Evolutionary conservation across 1,139 yeast species (phyloP).

Genomic region (Yamadazyma atlantica): DNA sequence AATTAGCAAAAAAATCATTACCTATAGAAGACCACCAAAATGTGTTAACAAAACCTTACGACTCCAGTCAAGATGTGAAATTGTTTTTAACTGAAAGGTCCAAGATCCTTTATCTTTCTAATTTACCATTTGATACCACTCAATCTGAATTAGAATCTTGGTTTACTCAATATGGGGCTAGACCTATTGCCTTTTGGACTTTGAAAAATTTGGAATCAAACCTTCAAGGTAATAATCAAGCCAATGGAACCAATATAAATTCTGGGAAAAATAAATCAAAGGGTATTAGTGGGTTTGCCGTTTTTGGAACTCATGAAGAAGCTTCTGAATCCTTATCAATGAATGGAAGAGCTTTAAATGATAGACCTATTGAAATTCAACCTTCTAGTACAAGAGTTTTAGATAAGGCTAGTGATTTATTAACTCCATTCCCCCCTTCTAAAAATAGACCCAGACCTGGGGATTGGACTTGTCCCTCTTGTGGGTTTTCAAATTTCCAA

Average conservation of each 20-base stretch:
- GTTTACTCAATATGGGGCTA: conserved; percentile 84
- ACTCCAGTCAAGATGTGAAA: conserved; percentile 66
- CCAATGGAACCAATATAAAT: conserved; percentile 4
- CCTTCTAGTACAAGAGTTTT: conserved; percentile 79
- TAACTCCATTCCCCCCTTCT: conserved; percentile 83
- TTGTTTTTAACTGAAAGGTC: conserved; percentile 73
- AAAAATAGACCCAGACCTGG: conserved; percentile 95
- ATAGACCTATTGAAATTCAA: conserved; percentile 76
- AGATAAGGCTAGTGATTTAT: conserved; percentile 77
- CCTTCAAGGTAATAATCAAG: conserved; percentile 7
- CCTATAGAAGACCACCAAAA: conserved; percentile 53
- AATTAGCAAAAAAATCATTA: conserved; percentile 53
- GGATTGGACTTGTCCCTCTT: conserved; percentile 96
- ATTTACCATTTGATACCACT: conserved; percentile 81
- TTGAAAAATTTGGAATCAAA: conserved; percentile 54
- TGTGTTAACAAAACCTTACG: conserved; percentile 73
- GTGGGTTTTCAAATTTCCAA: conserved; percentile 94
- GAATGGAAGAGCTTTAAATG: conserved; percentile 79
- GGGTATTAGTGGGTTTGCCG: conserved; percentile 73
- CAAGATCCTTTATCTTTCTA: conserved; percentile 73
- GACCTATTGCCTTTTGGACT: conserved; percentile 91
- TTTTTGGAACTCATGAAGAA: conserved; percentile 82
- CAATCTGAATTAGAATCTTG: conserved; percentile 89
- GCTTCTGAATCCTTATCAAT: conserved; percentile 74
- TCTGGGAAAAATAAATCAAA: conserved; percentile 14